These are phyloP conservation scores for Pyrenula massariospora DNA, from an alignment of 495 filamentous ascomycete genomes.

Conservation along the genomic window DNA sequence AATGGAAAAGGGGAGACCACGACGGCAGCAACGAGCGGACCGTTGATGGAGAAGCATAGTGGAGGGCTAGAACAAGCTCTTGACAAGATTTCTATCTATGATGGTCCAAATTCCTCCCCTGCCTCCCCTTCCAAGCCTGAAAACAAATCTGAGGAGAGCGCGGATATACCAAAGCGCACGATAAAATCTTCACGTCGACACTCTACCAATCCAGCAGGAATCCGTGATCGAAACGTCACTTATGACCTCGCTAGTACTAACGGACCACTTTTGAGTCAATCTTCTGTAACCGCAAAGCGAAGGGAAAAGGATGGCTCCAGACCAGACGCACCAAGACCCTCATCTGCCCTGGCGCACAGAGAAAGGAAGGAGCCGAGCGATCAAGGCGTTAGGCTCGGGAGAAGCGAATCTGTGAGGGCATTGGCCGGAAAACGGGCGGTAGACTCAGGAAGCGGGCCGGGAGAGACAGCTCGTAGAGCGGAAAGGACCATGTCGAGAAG, in stretches of 20 bases:
- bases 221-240: neutral
- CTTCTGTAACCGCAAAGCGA: neutral
- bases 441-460: neutral
- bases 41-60: neutral
- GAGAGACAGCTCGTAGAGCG: constrained; percentile 2
- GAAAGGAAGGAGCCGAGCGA: neutral
- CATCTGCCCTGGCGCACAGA: neutral
- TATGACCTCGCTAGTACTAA: neutral
- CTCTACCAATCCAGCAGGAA: constrained; percentile 20
- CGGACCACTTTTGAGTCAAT: neutral
- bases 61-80: neutral
- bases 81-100: neutral
- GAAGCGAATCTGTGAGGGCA: neutral
- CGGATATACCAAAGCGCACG: constrained; percentile 7
- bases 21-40: neutral
- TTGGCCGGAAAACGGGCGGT: neutral
- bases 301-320: neutral
- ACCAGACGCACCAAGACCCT: neutral
- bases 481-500: constrained; percentile 27
- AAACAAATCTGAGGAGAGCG: constrained; percentile 1
- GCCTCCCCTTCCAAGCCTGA: constrained; percentile 2
- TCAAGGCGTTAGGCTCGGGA: neutral
- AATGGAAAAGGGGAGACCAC: neutral
- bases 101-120: neutral
- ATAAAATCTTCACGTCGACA: constrained; percentile 23